Evolutionary conservation across 176 grass and related monocot species (phyloP).

Genomic region (Rhynchospora pubera): DNA sequence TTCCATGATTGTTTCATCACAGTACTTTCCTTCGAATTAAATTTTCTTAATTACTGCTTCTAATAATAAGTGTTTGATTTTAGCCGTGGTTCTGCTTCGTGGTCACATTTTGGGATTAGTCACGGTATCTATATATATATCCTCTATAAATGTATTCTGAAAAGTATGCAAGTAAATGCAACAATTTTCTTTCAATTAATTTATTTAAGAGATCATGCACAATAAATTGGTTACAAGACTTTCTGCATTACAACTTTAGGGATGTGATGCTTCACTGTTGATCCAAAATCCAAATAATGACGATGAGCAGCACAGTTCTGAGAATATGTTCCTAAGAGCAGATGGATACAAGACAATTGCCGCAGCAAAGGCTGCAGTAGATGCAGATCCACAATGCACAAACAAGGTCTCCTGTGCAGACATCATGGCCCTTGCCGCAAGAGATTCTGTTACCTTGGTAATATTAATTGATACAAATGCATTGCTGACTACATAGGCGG

Average conservation of each 20-base stretch:
- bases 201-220: too few species aligned
- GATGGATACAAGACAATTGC: conserved; percentile 56
- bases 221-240: too few species aligned
- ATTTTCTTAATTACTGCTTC: not conserved
- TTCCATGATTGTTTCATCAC: conserved; percentile 56
- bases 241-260: not conserved
- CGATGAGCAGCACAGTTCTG: conserved; percentile 42
- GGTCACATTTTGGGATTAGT: too few species aligned
- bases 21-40: not conserved
- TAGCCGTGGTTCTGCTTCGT: too few species aligned
- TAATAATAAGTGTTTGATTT: not conserved
- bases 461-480: not conserved
- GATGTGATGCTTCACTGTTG: conserved; percentile 55
- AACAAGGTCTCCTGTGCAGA: conserved; percentile 55
- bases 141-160: too few species aligned
- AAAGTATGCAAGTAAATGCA: too few species aligned
- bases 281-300: conserved; percentile 34
- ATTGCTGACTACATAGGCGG: not conserved
- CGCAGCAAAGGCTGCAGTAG: conserved; percentile 47
- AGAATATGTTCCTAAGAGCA: conserved; percentile 34
- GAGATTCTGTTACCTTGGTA: conserved; percentile 49
- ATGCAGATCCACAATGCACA: conserved; percentile 45
- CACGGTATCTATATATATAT: too few species aligned
- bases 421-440: conserved; percentile 48
- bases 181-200: too few species aligned